Base-by-base conservation (phyloP, 2,329 filamentous ascomycete genomes). In the Fusarium nurragi region DNA sequence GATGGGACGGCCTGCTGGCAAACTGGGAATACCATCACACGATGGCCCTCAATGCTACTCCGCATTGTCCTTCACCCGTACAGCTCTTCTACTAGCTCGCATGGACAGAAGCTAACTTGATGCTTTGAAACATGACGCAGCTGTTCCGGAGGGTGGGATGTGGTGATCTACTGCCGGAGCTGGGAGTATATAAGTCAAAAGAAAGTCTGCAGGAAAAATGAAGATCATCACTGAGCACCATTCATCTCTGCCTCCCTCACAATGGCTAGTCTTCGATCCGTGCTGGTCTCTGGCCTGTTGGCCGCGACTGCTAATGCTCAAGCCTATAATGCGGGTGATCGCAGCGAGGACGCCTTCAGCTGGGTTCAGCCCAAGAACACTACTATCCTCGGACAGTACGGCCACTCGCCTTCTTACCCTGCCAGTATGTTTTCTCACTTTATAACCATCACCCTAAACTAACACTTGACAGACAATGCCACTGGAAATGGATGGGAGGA, bases 281-380 rank as follows among this genome's bases (percentile, higher is more conserved):
- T 71, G 30, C 49, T 92, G 44, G 57, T 77, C 30, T 74, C 75
- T n/a, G 67, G 74, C 63, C 69, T 76, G n/a, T 45, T 76, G 61
- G 67, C 72, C 36, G 63, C 69, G n/a, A 40, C 63, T 25, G 73
- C 63, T 46, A 67, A 55, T 37, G 71, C 68, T 12, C 75, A 77
- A 44, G 54, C 60, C 21, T 77, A 71, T 38, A 71, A 68, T 19
- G 30, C 68, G 7, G 40, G 59, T 18, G 60, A 54, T 5, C 71
- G 73, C 22, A 34, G 49, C 25, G 67, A 70, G 23, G 74, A 74
- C 32, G 72, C 73, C 41, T 80, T 80, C 62, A 73, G 61, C 60
- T 77, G 75, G 60, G 73, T 79, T n/a, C 78, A 80, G 64, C 78
- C 78, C 5, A 56, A 74, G 46, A 76, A 80, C 68, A 80, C 78